Conservation (phyloP, 768 basidiomycete genomes). For the Macrolepiota albuminosa region DNA sequence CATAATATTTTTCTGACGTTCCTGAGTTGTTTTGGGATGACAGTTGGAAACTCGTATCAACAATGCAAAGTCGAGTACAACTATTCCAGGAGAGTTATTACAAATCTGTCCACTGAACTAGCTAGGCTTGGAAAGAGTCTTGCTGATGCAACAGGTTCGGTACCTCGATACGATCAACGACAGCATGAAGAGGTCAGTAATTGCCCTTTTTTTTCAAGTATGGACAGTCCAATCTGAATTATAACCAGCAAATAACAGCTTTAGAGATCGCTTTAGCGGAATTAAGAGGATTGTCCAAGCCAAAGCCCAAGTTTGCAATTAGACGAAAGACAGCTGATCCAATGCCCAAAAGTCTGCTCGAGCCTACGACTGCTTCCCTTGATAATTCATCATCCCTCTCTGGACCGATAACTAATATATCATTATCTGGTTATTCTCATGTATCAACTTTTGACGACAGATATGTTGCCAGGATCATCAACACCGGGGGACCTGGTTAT, state of each 20-base stretch:
- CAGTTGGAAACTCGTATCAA: constrained; percentile 49
- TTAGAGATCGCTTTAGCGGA: constrained; percentile 54
- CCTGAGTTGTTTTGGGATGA: constrained; percentile 14
- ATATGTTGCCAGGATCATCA: constrained; percentile 30
- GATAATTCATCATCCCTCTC: background rate
- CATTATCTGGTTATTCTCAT: constrained; percentile 40
- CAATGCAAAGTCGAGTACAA: constrained; percentile 25
- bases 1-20: constrained; percentile 1
- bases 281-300: constrained; percentile 37
- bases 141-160: constrained; percentile 54
- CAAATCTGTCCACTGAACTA: constrained; percentile 44
- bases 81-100: constrained; percentile 30
- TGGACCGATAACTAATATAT: constrained; percentile 27
- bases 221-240: constrained; percentile 8
- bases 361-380: background rate
- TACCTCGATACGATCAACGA: constrained; percentile 72
- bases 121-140: constrained; percentile 60
- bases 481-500: constrained; percentile 55
- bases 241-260: constrained; percentile 56
- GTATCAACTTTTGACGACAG: constrained; percentile 33
- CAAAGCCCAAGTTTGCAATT: constrained; percentile 63
- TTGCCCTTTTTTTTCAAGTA: background rate
- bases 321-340: constrained; percentile 36
- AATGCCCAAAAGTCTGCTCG: constrained; percentile 3
- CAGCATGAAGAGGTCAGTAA: constrained; percentile 60